These are phyloP conservation scores for Alternaria atra DNA, from an alignment of 2,329 filamentous ascomycete genomes.

Conservation along the genomic window DNA sequence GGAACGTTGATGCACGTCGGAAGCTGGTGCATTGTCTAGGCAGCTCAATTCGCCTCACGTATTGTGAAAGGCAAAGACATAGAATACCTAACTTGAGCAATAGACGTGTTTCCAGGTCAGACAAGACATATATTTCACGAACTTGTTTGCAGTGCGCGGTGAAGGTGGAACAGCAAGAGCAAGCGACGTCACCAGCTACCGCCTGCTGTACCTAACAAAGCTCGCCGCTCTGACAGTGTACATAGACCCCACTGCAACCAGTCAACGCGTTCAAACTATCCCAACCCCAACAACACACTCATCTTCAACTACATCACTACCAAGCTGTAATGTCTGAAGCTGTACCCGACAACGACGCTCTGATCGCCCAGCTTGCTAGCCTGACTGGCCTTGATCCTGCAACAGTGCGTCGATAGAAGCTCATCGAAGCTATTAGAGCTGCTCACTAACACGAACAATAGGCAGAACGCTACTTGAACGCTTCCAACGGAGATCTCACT, in stretches of 20 bases:
- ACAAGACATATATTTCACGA: no score
- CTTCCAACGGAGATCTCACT: conserved; percentile 58
- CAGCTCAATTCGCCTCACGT: background rate
- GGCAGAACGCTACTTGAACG: conserved; percentile 56
- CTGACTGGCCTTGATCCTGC: conserved; percentile 47
- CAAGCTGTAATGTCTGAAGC: conserved; percentile 44
- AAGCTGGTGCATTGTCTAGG: background rate
- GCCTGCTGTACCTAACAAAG: conserved; percentile 3
- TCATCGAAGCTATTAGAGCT: conserved; percentile 33
- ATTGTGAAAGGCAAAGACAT: background rate
- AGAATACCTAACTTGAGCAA: background rate
- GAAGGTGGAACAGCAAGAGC: background rate
- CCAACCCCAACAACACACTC: conserved; percentile 12
- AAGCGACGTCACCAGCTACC: conserved; percentile 17
- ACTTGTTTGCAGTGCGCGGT: background rate
- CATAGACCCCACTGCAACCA: conserved; percentile 14
- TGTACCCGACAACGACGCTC: conserved; percentile 43
- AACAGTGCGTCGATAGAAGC: conserved; percentile 44
- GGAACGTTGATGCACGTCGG: conserved; percentile 15
- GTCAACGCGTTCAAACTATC: conserved; percentile 12
- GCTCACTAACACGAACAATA: conserved; percentile 40
- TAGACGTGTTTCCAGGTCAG: background rate
- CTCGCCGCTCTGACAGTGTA: conserved; percentile 4
- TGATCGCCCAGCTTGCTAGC: conserved; percentile 48
- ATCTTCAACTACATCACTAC: background rate